These are phyloP conservation scores for Ogataea hybrid DNA, from an alignment of 1,139 yeast species.

Conservation along the genomic window DNA sequence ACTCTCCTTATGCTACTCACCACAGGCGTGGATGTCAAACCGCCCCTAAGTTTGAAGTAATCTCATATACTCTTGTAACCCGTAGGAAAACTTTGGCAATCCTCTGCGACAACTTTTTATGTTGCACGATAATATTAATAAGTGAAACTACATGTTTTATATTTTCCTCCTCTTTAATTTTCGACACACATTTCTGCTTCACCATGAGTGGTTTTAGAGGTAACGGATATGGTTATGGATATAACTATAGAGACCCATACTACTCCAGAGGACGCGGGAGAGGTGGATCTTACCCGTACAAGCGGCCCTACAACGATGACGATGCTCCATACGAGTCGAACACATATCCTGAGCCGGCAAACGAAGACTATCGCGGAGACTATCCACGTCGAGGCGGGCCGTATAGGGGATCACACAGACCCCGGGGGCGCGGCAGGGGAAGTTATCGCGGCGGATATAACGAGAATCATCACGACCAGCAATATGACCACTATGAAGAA, in stretches of 20 bases:
- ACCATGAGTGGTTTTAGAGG: slow-evolving; percentile 13
- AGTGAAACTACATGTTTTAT: too few species aligned
- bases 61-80: too few species aligned
- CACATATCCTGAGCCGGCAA: slow-evolving; percentile 2
- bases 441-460: slow-evolving; percentile 10
- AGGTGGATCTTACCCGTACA: slow-evolving; percentile 11
- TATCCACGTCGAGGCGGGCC: slow-evolving; percentile 8
- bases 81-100: too few species aligned
- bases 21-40: too few species aligned
- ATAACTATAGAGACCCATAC: slow-evolving; percentile 9
- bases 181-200: background rate
- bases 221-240: slow-evolving; percentile 14
- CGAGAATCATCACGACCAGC: slow-evolving; percentile 1
- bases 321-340: slow-evolving; percentile 3
- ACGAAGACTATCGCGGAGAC: slow-evolving; percentile 4
- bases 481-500: slow-evolving; percentile 2
- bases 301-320: slow-evolving; percentile 10
- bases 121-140: too few species aligned
- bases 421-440: slow-evolving; percentile 18
- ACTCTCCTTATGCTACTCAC: too few species aligned
- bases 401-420: slow-evolving; percentile 11
- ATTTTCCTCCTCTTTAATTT: background rate
- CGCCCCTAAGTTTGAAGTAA: too few species aligned
- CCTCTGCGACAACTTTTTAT: too few species aligned
- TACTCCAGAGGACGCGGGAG: slow-evolving; percentile 13